phyloP scores from a whole-genome alignment of 306 rosid genomes.

The Fragaria iinumae region DNA sequence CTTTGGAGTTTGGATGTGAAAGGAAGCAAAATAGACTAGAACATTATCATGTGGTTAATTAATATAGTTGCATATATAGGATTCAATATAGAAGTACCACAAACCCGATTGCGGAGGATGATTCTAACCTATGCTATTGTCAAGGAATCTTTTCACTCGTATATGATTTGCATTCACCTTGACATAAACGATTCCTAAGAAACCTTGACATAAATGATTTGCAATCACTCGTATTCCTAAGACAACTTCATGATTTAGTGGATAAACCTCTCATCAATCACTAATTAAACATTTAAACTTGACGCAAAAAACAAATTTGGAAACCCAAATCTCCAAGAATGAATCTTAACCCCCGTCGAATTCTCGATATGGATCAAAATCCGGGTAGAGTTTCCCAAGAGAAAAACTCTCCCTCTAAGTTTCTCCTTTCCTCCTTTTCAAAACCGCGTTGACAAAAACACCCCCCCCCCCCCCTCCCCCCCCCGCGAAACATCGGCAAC shows the following conservation, averaged over 20 bases:
- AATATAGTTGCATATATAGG: too few relatives aligned
- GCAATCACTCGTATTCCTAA: too few relatives aligned
- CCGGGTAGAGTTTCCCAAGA: not conserved
- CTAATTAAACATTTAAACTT: too few relatives aligned
- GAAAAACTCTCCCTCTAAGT: not conserved
- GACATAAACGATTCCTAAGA: not conserved
- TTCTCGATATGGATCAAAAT: not conserved
- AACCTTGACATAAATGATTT: not conserved
- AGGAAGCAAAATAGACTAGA: too few relatives aligned
- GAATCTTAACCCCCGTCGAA: too few relatives aligned
- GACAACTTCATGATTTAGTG: not conserved
- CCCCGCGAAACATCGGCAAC: not conserved
- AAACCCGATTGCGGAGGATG: too few relatives aligned
- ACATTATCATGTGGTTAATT: too few relatives aligned
- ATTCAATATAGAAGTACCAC: too few relatives aligned
- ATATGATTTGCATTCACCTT: not conserved
- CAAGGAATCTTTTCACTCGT: not conserved
- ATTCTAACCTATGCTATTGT: not conserved
- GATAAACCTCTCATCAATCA: not conserved
- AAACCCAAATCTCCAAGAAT: too few relatives aligned
- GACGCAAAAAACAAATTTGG: too few relatives aligned
- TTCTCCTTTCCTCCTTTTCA: not conserved
- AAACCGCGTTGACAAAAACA: conserved; percentile 9
- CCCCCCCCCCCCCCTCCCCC: not conserved
- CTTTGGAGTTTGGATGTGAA: too few relatives aligned